A percentile compares a stretch with the other conserved stretches of the same genome.
Conservation (phyloP, 495 filamentous ascomycete species). For the Talaromyces trachyspermus region DNA sequence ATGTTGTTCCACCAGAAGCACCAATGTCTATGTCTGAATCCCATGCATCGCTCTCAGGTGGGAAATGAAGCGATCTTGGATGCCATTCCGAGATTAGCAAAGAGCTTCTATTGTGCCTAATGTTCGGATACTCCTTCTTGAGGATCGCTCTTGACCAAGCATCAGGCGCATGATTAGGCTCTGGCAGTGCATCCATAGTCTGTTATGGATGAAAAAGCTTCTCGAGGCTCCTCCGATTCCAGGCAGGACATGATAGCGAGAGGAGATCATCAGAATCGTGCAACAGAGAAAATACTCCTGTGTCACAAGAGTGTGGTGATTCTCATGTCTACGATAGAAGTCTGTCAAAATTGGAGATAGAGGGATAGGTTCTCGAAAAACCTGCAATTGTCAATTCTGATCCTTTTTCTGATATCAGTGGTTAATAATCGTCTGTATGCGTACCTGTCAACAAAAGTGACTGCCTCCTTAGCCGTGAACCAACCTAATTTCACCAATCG, state of each 20-base stretch:
- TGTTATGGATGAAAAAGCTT: conserved; percentile 48
- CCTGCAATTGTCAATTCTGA: conserved; percentile 29
- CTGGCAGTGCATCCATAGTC: conserved; percentile 48
- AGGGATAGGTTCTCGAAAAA: conserved; percentile 48
- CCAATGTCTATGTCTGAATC: conserved; percentile 27
- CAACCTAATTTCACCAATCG: conserved; percentile 48
- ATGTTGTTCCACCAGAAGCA: conserved; percentile 12
- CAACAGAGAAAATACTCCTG: conserved; percentile 43
- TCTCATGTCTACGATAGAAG: conserved; percentile 40
- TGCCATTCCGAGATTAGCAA: conserved; percentile 51
- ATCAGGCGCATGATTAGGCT: conserved; percentile 43
- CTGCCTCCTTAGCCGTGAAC: conserved; percentile 45
- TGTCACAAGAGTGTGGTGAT: conserved; percentile 37
- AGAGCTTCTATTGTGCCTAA: conserved; percentile 47
- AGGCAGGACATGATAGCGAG: conserved; percentile 45
- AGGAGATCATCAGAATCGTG: conserved; percentile 48
- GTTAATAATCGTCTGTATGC: no score
- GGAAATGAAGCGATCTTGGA: conserved; percentile 46
- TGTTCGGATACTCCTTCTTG: conserved; percentile 35
- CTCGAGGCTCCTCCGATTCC: conserved; percentile 43
- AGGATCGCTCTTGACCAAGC: conserved; percentile 44
- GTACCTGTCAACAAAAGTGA: conserved; percentile 46
- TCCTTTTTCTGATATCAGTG: no score
- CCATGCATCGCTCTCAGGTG: conserved; percentile 44
- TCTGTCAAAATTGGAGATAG: conserved; percentile 46